phyloP scores from a whole-genome alignment of 352 stramenopile genomes.

The Phytopythium montanum region DNA sequence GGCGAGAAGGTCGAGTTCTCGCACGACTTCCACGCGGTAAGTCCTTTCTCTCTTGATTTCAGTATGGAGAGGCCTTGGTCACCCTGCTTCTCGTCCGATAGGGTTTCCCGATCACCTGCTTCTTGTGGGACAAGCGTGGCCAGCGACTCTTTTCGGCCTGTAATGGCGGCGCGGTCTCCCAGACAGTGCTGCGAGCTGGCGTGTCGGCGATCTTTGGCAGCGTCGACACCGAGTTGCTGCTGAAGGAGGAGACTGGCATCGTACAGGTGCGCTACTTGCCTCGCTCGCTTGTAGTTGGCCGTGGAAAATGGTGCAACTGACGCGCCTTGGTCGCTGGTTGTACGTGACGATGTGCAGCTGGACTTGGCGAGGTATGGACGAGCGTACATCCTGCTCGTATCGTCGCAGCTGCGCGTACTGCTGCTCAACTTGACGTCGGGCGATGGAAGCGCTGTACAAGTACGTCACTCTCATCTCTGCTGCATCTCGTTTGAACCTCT shows the following conservation, averaged over 20 bases:
- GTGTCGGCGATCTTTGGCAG: constrained; percentile 85
- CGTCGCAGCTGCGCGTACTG: constrained; percentile 75
- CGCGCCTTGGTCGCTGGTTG: background rate
- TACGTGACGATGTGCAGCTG: constrained; percentile 27
- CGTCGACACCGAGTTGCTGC: constrained; percentile 74
- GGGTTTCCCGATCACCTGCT: constrained; percentile 77
- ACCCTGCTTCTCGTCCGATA: constrained; percentile 8
- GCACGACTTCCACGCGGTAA: constrained; percentile 75
- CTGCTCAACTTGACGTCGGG: constrained; percentile 70
- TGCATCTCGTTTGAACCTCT: background rate
- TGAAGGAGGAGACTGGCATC: constrained; percentile 85
- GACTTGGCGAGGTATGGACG: constrained; percentile 51
- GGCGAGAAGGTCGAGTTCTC: constrained; percentile 87
- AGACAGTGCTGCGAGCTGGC: constrained; percentile 71
- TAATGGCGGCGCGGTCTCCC: constrained; percentile 70
- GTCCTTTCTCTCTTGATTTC: background rate
- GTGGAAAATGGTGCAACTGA: background rate
- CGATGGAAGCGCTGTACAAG: constrained; percentile 66
- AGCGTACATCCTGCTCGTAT: constrained; percentile 77
- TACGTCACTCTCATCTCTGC: constrained; percentile 3
- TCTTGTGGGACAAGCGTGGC: constrained; percentile 74
- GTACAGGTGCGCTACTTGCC: constrained; percentile 45
- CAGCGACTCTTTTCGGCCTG: constrained; percentile 79
- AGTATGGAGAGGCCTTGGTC: background rate
- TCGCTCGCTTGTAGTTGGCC: background rate